Percentiles rank a stretch among this genome's conserved stretches.
phyloP scores from a whole-genome alignment of 306 rosid genomes.

The Bauhinia variegata region DNA sequence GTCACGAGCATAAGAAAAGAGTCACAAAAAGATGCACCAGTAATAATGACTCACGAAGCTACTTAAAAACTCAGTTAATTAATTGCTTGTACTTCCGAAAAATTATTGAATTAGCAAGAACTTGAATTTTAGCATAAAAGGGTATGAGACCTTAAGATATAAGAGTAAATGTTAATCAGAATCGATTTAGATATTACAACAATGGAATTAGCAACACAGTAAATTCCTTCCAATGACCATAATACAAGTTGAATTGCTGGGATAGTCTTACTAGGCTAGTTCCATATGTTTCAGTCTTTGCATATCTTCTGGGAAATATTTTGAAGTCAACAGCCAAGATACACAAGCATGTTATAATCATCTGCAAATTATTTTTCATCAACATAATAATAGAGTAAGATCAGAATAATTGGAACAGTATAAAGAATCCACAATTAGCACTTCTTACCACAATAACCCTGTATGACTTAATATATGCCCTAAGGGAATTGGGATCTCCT shows the following conservation, averaged over 20 bases:
- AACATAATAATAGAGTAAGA: slow-evolving; percentile 25
- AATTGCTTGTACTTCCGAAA: background rate
- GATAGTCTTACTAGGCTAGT: slow-evolving; percentile 73
- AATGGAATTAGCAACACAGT: slow-evolving; percentile 12
- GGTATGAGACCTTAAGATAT: background rate
- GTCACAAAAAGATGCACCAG: slow-evolving; percentile 1
- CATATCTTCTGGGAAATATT: slow-evolving; percentile 95
- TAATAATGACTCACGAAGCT: slow-evolving; percentile 19
- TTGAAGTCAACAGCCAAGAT: slow-evolving; percentile 93
- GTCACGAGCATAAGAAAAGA: slow-evolving; percentile 8
- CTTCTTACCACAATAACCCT: slow-evolving; percentile 77
- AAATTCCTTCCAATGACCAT: background rate
- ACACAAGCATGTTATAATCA: slow-evolving; percentile 76
- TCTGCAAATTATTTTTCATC: slow-evolving; percentile 59
- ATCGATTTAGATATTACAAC: background rate
- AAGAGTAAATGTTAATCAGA: background rate
- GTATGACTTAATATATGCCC: slow-evolving; percentile 61
- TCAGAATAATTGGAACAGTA: slow-evolving; percentile 16
- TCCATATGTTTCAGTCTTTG: slow-evolving; percentile 94
- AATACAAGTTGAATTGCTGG: background rate
- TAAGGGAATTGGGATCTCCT: slow-evolving; percentile 53
- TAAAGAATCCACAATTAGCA: slow-evolving; percentile 11
- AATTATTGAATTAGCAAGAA: slow-evolving; percentile 25
- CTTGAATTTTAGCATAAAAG: background rate
- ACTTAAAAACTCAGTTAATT: slow-evolving; percentile 18